Percentiles rank a stretch among this genome's conserved stretches.
Evolutionary conservation across 2,329 filamentous ascomycete genomes (phyloP).

Genomic region (Exophiala calicioides): DNA sequence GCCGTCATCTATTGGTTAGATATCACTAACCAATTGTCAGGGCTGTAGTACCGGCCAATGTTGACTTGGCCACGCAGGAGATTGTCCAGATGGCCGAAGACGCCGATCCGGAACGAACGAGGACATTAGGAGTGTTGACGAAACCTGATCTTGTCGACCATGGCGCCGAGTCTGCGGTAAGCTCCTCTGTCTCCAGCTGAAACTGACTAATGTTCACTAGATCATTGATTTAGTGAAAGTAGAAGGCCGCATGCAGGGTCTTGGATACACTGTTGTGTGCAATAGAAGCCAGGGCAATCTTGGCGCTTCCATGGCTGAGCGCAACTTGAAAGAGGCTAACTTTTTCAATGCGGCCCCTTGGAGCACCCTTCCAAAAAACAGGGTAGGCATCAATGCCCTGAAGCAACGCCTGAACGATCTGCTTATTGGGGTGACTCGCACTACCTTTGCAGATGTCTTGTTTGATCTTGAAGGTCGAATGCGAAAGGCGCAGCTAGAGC

Average conservation of each 20-base stretch:
- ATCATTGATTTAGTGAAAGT: background rate
- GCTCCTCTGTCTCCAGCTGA: too few relatives aligned
- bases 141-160: constrained; percentile 59
- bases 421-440: constrained; percentile 44
- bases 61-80: constrained; percentile 50
- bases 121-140: constrained; percentile 55
- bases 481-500: constrained; percentile 29
- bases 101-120: constrained; percentile 38
- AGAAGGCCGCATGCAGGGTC: background rate
- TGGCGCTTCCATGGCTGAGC: constrained; percentile 26
- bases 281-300: constrained; percentile 34
- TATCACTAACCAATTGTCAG: background rate
- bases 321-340: constrained; percentile 36
- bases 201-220: too few relatives aligned
- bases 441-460: constrained; percentile 49
- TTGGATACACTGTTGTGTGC: too few relatives aligned
- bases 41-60: constrained; percentile 45
- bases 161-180: constrained; percentile 32
- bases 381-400: constrained; percentile 46
- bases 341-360: constrained; percentile 43
- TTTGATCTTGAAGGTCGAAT: constrained; percentile 40
- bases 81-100: constrained; percentile 46
- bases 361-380: constrained; percentile 39
- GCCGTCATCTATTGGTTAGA: background rate
- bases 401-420: constrained; percentile 44